These are phyloP conservation scores for Kodamaea fungicola DNA, from an alignment of 1,139 yeast species.

Conservation along the genomic window DNA sequence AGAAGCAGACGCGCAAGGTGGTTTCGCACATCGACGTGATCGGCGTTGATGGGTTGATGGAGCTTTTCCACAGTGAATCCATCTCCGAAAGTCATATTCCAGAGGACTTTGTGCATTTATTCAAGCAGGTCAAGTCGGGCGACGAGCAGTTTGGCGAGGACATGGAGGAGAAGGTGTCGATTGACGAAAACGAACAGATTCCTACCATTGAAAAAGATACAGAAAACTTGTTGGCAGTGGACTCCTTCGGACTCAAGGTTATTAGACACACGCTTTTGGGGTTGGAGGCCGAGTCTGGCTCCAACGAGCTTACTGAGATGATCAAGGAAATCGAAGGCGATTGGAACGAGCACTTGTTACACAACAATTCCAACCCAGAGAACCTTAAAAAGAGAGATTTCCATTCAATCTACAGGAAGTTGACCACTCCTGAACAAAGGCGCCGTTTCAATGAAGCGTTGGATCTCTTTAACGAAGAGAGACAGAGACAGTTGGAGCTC, in stretches of 20 bases:
- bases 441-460: conserved; percentile 58
- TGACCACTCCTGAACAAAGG: conserved; percentile 51
- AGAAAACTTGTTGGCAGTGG: conserved; percentile 61
- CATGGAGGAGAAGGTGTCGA: conserved; percentile 10
- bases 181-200: conserved; percentile 18
- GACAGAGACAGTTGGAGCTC: conserved; percentile 75
- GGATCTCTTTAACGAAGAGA: conserved; percentile 64
- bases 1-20: conserved; percentile 29
- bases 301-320: conserved; percentile 29
- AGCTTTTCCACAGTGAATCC: conserved; percentile 24
- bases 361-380: conserved; percentile 3
- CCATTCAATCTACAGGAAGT: conserved; percentile 55
- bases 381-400: conserved; percentile 51
- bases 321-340: conserved; percentile 32
- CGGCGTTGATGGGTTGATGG: conserved; percentile 58
- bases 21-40: conserved; percentile 66
- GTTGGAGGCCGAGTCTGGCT: conserved; percentile 32
- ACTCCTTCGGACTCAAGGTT: conserved; percentile 75
- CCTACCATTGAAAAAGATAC: conserved; percentile 50
- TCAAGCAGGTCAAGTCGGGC: conserved; percentile 21
- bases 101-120: conserved; percentile 28
- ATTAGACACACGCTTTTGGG: conserved; percentile 79
- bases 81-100: conserved; percentile 34
- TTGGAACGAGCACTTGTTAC: conserved; percentile 16
- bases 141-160: conserved; percentile 1